Evolutionary conservation across 257 asterid species (phyloP).

Genomic region (Plantago elongata): DNA sequence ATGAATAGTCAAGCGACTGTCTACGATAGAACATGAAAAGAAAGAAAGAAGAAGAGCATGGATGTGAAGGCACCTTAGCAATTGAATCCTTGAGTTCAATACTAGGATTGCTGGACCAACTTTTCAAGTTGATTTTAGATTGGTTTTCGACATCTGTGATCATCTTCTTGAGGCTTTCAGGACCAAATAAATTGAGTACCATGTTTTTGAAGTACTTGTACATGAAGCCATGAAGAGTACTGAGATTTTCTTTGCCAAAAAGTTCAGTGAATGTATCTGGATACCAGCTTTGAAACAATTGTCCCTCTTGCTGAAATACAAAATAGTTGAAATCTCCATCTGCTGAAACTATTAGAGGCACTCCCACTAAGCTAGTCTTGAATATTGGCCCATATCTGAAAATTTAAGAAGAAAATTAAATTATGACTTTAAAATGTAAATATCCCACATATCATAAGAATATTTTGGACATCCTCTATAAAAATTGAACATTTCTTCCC

Average conservation of each 20-base stretch:
- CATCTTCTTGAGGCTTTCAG: slow-evolving; percentile 68
- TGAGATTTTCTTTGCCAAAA: slow-evolving; percentile 68
- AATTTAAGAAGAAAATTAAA: background rate
- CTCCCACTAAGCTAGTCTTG: slow-evolving; percentile 64
- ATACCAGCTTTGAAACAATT: slow-evolving; percentile 72
- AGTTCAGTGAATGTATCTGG: slow-evolving; percentile 69
- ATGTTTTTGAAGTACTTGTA: slow-evolving; percentile 76
- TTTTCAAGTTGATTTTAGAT: slow-evolving; percentile 34
- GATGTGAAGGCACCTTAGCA: slow-evolving; percentile 32
- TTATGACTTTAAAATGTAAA: too few relatives aligned
- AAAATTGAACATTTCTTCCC: too few relatives aligned
- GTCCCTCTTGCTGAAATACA: slow-evolving; percentile 74
- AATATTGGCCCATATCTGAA: slow-evolving; percentile 71
- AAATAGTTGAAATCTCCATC: slow-evolving; percentile 69
- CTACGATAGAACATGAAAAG: background rate
- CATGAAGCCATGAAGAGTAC: slow-evolving; percentile 70
- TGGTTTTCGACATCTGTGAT: slow-evolving; percentile 59
- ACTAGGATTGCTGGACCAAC: slow-evolving; percentile 40
- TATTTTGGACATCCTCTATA: too few relatives aligned
- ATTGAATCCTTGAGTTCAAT: slow-evolving; percentile 65
- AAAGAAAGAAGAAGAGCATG: too few relatives aligned
- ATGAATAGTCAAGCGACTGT: background rate
- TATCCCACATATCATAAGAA: too few relatives aligned
- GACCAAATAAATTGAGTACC: slow-evolving; percentile 69
- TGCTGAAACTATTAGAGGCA: slow-evolving; percentile 62